Percentiles rank a stretch among this genome's conserved stretches.
Evolutionary conservation across 805 yeast genomes (phyloP).

Genomic region (Starmerella etchellsii): DNA sequence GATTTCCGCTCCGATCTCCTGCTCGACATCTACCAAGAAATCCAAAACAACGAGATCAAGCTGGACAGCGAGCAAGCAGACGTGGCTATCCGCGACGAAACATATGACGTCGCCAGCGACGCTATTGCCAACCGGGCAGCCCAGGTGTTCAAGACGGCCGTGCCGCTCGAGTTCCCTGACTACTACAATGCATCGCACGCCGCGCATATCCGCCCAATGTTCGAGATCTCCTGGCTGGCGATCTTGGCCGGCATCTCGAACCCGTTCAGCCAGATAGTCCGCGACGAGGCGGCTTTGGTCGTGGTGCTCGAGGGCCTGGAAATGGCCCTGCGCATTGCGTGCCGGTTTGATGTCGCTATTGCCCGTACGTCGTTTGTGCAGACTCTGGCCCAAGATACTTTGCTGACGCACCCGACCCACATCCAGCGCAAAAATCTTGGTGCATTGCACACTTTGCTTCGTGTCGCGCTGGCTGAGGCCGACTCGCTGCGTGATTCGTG

Average conservation of each 20-base stretch:
- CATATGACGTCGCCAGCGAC: constrained; percentile 81
- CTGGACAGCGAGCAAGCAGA: constrained; percentile 88
- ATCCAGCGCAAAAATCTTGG: constrained; percentile 67
- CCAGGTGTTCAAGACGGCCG: constrained; percentile 53
- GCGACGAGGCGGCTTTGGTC: constrained; percentile 36
- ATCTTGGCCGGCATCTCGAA: constrained; percentile 87
- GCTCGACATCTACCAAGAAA: constrained; percentile 60
- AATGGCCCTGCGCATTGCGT: constrained; percentile 67
- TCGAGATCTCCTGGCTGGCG: constrained; percentile 95
- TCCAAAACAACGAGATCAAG: constrained; percentile 73
- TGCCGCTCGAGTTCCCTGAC: constrained; percentile 32
- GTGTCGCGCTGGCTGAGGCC: constrained; percentile 71
- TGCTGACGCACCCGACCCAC: constrained; percentile 65
- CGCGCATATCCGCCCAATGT: constrained; percentile 84
- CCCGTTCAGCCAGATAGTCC: constrained; percentile 70
- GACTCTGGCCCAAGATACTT: constrained; percentile 72
- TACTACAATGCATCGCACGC: constrained; percentile 76
- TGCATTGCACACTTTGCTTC: constrained; percentile 63
- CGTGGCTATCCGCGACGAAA: constrained; percentile 65
- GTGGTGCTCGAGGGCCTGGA: constrained; percentile 73
- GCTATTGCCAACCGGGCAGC: constrained; percentile 88
- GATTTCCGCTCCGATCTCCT: constrained; percentile 68
- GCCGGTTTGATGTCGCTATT: constrained; percentile 68
- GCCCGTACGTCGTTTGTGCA: constrained; percentile 84
- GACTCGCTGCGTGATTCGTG: constrained; percentile 60